Percentiles rank a stretch among this genome's conserved stretches.
Evolutionary conservation across 768 basidiomycete genomes (phyloP).

Genomic region (Kwoniella sp.): DNA sequence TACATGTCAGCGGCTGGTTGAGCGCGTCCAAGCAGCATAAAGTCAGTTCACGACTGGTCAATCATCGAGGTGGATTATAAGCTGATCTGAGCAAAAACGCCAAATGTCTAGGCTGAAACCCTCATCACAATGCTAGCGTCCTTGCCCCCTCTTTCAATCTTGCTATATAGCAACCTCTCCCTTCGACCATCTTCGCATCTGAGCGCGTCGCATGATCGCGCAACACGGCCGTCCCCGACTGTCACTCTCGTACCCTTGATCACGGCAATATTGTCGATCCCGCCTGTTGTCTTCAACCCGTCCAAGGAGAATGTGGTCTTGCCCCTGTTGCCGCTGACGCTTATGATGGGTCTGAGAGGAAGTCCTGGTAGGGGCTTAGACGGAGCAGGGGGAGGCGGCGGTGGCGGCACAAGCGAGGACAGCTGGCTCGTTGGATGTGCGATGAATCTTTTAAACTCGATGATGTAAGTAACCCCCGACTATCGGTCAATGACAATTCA

Average conservation of each 20-base stretch:
- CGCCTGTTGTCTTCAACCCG: slow-evolving; percentile 93
- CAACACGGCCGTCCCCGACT: slow-evolving; percentile 59
- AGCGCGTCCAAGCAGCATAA: too few relatives aligned
- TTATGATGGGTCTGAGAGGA: slow-evolving; percentile 61
- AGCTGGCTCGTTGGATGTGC: slow-evolving; percentile 72
- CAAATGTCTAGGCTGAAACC: slow-evolving; percentile 7
- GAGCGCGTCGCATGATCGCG: background rate
- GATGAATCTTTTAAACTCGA: slow-evolving; percentile 79
- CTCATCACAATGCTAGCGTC: background rate
- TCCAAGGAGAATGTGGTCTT: slow-evolving; percentile 90
- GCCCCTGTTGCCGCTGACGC: slow-evolving; percentile 78
- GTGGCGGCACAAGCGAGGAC: slow-evolving; percentile 56
- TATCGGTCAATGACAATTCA: too few relatives aligned
- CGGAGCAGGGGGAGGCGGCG: slow-evolving; percentile 44
- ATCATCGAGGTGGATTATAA: background rate
- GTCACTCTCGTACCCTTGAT: slow-evolving; percentile 76
- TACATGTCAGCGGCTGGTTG: too few relatives aligned
- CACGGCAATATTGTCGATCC: slow-evolving; percentile 76
- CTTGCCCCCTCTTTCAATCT: slow-evolving; percentile 9
- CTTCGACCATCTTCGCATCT: background rate
- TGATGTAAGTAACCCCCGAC: slow-evolving; percentile 78
- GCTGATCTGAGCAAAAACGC: too few relatives aligned
- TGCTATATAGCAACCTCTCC: slow-evolving; percentile 17
- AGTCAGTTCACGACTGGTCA: too few relatives aligned
- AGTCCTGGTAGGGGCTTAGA: slow-evolving; percentile 14